These are phyloP conservation scores for Colletotrichum sp. DNA, from an alignment of 2,329 filamentous ascomycete genomes.

Conservation along the genomic window DNA sequence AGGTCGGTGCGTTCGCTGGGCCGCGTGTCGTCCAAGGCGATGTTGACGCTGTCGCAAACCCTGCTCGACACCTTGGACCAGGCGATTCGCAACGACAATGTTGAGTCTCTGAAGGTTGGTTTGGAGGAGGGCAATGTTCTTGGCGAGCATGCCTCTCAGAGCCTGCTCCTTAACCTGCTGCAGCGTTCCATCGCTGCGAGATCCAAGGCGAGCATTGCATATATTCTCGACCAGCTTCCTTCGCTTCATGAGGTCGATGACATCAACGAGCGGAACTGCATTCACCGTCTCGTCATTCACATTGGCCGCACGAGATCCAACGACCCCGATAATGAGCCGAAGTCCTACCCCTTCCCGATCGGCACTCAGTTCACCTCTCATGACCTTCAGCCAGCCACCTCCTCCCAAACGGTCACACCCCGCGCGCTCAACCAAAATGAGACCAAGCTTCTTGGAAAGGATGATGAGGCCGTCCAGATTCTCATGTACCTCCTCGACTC, in stretches of 20 bases:
- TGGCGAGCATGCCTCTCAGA: constrained; percentile 62
- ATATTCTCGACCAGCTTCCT: constrained; percentile 71
- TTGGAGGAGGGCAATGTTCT: constrained; percentile 62
- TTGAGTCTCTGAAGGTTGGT: constrained; percentile 57
- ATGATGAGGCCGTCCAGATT: constrained; percentile 79
- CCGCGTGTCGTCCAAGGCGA: constrained; percentile 76
- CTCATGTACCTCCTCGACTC: constrained; percentile 68
- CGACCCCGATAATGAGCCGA: constrained; percentile 51
- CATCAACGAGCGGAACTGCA: constrained; percentile 91
- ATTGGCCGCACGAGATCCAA: constrained; percentile 77
- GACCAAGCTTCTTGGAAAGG: constrained; percentile 66
- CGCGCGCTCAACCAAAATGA: constrained; percentile 71
- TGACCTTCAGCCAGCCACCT: constrained; percentile 81
- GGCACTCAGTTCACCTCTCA: constrained; percentile 65
- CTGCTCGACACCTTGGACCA: constrained; percentile 76
- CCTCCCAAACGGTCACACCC: constrained; percentile 63
- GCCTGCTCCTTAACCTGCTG: constrained; percentile 78
- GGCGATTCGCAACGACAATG: constrained; percentile 73
- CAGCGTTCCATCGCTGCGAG: constrained; percentile 77
- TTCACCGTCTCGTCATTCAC: constrained; percentile 90
- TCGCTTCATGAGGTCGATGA: constrained; percentile 87
- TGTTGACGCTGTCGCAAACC: constrained; percentile 72
- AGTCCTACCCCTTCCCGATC: constrained; percentile 54
- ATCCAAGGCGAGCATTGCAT: constrained; percentile 72
- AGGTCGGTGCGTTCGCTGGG: constrained; percentile 79